Evolutionary conservation across 495 filamentous ascomycete species (phyloP).

Genomic region (Stereocaulon alpinum): DNA sequence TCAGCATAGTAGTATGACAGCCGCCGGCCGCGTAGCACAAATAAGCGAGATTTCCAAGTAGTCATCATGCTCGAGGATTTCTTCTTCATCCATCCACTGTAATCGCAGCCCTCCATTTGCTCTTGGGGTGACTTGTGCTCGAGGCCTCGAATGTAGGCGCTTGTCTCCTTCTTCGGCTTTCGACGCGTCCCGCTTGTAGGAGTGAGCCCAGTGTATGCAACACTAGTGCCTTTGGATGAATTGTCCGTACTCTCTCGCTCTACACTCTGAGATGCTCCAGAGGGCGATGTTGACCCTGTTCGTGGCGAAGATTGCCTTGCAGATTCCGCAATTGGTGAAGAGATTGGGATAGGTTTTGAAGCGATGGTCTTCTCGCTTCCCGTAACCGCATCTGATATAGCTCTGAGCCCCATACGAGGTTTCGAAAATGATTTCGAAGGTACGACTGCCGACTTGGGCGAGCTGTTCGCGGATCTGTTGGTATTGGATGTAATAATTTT

Average conservation of each 20-base stretch:
- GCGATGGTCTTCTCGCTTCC: conserved; percentile 48
- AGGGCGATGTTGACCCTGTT: conserved; percentile 80
- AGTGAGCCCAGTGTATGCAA: conserved; percentile 36
- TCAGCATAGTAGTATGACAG: conserved; percentile 96
- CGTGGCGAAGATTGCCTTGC: conserved; percentile 57
- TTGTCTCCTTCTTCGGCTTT: conserved; percentile 88
- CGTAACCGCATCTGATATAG: conserved; percentile 70
- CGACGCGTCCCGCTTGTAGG: conserved; percentile 33
- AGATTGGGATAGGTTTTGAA: conserved; percentile 37
- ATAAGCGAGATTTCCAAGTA: conserved; percentile 92
- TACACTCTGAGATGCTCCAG: conserved; percentile 64
- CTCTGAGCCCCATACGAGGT: conserved; percentile 55
- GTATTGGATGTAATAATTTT: conserved; percentile 34
- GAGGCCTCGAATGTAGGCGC: conserved; percentile 81
- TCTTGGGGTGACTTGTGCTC: conserved; percentile 73
- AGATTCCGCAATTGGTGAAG: conserved; percentile 54
- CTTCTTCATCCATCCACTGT: conserved; percentile 99
- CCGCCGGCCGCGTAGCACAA: conserved; percentile 81
- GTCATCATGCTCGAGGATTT: conserved; percentile 89
- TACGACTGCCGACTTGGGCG: conserved; percentile 34
- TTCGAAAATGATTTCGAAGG: conserved; percentile 37
- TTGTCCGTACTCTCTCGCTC: conserved; percentile 58
- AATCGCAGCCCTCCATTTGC: conserved; percentile 81
- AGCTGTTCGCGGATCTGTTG: conserved; percentile 43
- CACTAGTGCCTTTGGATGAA: conserved; percentile 54